Base-by-base conservation (phyloP, 1,284 basidiomycete genomes). In the Naganishia sp. region DNA sequence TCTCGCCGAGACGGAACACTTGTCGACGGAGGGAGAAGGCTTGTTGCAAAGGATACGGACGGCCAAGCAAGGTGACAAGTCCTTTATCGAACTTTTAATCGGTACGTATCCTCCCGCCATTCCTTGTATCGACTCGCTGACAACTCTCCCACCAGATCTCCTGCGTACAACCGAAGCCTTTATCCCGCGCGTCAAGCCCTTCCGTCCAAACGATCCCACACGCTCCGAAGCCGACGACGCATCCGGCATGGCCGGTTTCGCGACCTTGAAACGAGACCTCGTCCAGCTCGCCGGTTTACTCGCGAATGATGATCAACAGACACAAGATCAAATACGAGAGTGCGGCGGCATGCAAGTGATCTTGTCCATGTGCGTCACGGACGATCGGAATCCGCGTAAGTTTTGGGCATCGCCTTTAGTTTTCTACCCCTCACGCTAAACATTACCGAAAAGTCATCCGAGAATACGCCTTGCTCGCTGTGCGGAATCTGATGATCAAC, bases 341-440 rank as follows among this genome's bases (percentile, higher is more conserved):
- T 85, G 82, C 64, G 87, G 86, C 6, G 92, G 92, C 36, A 86
- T 95, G 66, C 83, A 86, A 64, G 84, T 91, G 49, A 83, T 95
- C 6, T 86, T 95, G 83, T 88, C 88, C 71, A 82, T 93, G 80
- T 94, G 91, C 76, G 90, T 91, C 25, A 83, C 92, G 31, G 92
- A 96, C 75, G 92, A 94, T 72, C 81, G 87, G 66, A 95, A 94
- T 78, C 90, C 92, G 48, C 94, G 92, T 94, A 75, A 77, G 87
- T 84, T 2, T 28, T 28, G 23, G 10, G n/a, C 25, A 4, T 46
- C 18, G 25, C 31, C 7, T 9, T 9, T 11, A 25, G 21, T 48
- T 21, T 43, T 36, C 55, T 49, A 13, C 6, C 46, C 15, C 3
- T 3, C 23, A 31, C 48, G 71, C 45, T 3, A 3, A 46, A 46